These are phyloP conservation scores for Suillus ampliporus DNA, from an alignment of 768 basidiomycete species.

Conservation along the genomic window DNA sequence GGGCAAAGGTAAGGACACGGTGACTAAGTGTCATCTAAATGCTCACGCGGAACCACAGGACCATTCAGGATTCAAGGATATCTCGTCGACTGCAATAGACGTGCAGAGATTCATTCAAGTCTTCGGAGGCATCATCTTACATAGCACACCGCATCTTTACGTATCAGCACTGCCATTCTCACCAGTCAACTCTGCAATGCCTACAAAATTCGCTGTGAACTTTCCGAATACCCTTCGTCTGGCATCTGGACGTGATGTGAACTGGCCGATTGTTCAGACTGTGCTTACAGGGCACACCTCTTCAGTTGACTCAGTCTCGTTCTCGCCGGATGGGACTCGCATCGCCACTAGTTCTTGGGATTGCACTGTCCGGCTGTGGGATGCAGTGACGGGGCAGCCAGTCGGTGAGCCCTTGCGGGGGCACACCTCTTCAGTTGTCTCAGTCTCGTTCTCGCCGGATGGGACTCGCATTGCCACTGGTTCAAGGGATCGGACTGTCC, in stretches of 20 bases:
- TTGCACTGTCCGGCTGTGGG: slow-evolving; percentile 27
- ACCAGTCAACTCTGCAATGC: slow-evolving; percentile 27
- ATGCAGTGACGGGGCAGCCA: slow-evolving; percentile 27
- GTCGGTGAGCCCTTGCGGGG: slow-evolving; percentile 1
- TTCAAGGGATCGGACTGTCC: not conserved
- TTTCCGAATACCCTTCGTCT: slow-evolving; percentile 9
- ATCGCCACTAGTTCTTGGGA: slow-evolving; percentile 21
- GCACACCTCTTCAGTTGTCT: not conserved
- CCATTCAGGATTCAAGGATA: slow-evolving; percentile 2
- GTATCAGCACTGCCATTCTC: slow-evolving; percentile 30
- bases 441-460: not conserved
- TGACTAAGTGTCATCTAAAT: not conserved
- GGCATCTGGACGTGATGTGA: slow-evolving; percentile 6
- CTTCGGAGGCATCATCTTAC: slow-evolving; percentile 18
- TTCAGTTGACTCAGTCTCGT: slow-evolving; percentile 18
- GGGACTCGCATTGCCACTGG: slow-evolving; percentile 6
- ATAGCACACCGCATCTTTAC: slow-evolving; percentile 31
- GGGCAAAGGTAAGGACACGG: not conserved
- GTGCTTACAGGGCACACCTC: slow-evolving; percentile 12
- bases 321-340: slow-evolving; percentile 26
- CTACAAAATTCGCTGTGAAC: not conserved
- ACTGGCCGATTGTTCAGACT: slow-evolving; percentile 25
- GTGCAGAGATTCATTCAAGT: slow-evolving; percentile 16
- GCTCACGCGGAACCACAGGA: not conserved
- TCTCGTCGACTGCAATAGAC: slow-evolving; percentile 10